These are phyloP conservation scores for Nothomitra cinnamomea DNA, from an alignment of 2,329 filamentous ascomycete genomes.

Conservation along the genomic window DNA sequence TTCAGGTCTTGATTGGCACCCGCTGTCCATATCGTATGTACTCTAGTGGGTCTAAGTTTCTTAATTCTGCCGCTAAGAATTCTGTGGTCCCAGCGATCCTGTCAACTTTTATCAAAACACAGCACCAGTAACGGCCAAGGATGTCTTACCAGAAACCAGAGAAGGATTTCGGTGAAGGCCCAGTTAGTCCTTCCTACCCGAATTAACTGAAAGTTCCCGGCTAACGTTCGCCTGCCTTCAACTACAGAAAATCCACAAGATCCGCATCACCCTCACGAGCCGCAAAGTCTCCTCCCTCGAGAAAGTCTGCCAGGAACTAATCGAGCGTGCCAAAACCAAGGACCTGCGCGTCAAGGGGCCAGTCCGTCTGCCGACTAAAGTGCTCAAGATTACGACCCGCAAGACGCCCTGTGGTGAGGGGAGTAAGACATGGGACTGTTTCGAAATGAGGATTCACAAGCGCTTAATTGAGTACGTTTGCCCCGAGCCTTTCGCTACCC, in stretches of 20 bases:
- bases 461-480: constrained; percentile 71
- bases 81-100: constrained; percentile 14
- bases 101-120: constrained; percentile 13
- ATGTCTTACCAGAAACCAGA: constrained; percentile 95
- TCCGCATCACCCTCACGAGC: constrained; percentile 92
- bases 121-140: constrained; percentile 25
- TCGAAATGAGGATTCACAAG: constrained; percentile 99
- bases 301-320: constrained; percentile 96
- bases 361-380: constrained; percentile 95
- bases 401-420: constrained; percentile 99
- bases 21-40: constrained; percentile 10
- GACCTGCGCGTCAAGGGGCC: constrained; percentile 96
- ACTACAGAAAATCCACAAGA: constrained; percentile 77
- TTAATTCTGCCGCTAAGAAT: neutral
- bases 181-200: constrained; percentile 37
- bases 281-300: constrained; percentile 92
- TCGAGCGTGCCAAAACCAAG: constrained; percentile 97
- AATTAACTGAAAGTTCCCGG: neutral
- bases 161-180: constrained; percentile 83
- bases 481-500: neutral
- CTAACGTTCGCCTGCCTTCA: neutral
- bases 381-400: constrained; percentile 87
- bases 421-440: constrained; percentile 99
- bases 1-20: constrained; percentile 67
- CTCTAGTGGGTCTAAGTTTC: neutral